phyloP scores from a whole-genome alignment of 495 filamentous ascomycete species.

The Lasiosphaeria ovina region DNA sequence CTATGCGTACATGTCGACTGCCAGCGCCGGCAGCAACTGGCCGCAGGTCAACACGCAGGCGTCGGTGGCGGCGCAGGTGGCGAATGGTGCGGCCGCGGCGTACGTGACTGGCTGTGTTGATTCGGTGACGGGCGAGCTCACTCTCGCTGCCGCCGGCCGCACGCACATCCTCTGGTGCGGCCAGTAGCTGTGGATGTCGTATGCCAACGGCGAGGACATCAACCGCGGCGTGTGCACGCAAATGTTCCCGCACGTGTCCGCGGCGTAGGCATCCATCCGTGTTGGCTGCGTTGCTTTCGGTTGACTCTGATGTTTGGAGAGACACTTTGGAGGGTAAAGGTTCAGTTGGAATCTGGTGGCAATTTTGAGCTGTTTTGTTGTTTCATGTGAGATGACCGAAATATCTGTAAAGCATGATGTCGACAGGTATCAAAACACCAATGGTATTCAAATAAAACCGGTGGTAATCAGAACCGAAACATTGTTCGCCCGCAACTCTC shows the following conservation, averaged over 20 bases:
- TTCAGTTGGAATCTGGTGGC: too few relatives aligned
- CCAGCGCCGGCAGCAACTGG: background rate
- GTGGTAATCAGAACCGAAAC: too few relatives aligned
- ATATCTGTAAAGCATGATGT: too few relatives aligned
- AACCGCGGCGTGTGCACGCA: background rate
- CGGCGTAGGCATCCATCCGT: background rate
- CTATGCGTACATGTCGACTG: slow-evolving; percentile 11
- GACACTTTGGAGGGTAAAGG: too few relatives aligned
- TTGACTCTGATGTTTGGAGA: too few relatives aligned
- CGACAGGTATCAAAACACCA: too few relatives aligned
- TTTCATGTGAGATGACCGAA: too few relatives aligned
- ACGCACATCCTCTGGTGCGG: slow-evolving; percentile 10
- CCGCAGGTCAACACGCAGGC: slow-evolving; percentile 9
- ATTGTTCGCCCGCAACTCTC: too few relatives aligned
- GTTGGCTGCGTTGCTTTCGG: too few relatives aligned
- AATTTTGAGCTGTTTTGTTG: too few relatives aligned
- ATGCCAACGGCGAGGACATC: slow-evolving; percentile 7
- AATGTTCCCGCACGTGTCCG: slow-evolving; percentile 8
- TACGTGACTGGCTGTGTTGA: slow-evolving; percentile 16
- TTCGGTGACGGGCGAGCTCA: slow-evolving; percentile 10
- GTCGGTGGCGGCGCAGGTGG: background rate
- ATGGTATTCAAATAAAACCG: too few relatives aligned
- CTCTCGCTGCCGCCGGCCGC: slow-evolving; percentile 7
- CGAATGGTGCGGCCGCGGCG: background rate
- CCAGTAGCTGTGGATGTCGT: slow-evolving; percentile 12